phyloP scores from a whole-genome alignment of 352 stramenopile species.

The Pythium sukuiense region DNA sequence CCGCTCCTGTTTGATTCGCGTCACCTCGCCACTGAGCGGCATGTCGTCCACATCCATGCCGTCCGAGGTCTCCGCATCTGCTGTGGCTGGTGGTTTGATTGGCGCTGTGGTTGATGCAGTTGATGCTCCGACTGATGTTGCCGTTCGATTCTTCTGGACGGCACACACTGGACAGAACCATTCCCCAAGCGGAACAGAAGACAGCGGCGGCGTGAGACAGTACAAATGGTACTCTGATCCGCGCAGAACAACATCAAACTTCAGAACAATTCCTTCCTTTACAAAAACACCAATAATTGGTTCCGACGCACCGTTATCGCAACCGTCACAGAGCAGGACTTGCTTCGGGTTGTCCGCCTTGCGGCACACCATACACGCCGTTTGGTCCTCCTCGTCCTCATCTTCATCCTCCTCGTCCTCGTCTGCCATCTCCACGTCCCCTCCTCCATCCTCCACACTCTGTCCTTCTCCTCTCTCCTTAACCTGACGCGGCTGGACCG shows the following conservation, averaged over 20 bases:
- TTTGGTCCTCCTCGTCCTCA: slow-evolving; percentile 28
- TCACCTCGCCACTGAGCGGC: slow-evolving; percentile 4
- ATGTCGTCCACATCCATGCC: slow-evolving; percentile 22
- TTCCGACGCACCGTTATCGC: slow-evolving; percentile 33
- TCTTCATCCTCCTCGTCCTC: slow-evolving; percentile 7
- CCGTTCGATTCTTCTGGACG: background rate
- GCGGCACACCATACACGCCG: slow-evolving; percentile 46
- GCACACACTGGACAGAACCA: slow-evolving; percentile 64
- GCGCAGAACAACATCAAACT: background rate
- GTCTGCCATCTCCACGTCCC: slow-evolving; percentile 12
- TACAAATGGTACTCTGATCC: slow-evolving; percentile 54
- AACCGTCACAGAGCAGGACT: slow-evolving; percentile 59
- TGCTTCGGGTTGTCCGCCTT: slow-evolving; percentile 38
- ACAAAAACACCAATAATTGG: background rate
- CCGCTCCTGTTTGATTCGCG: slow-evolving; percentile 20
- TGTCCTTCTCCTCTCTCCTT: too few species aligned
- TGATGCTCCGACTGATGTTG: background rate
- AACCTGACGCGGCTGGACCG: too few species aligned
- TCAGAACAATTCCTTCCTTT: background rate
- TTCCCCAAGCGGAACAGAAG: slow-evolving; percentile 38
- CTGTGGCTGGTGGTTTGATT: background rate
- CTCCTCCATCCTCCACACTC: background rate
- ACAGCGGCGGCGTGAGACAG: slow-evolving; percentile 53
- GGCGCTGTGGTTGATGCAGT: background rate
- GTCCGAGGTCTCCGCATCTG: background rate